Base-by-base conservation (phyloP, 805 yeast genomes). In the Monosporozyma unispora region DNA sequence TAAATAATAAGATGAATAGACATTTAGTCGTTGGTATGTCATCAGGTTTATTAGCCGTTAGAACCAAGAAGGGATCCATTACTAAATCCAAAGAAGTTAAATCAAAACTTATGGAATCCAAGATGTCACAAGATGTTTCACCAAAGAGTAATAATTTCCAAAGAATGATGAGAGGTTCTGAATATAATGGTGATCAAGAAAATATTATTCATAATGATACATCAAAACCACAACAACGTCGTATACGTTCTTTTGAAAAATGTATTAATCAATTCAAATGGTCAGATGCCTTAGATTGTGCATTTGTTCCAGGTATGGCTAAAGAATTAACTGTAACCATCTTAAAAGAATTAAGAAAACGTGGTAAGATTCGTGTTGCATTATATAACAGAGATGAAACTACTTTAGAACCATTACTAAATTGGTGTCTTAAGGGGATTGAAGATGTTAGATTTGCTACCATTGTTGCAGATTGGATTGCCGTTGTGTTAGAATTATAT, bases 21-120 rank as follows among this genome's bases (percentile, higher is more conserved):
- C 98, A 93, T 71, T 76, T 93, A 55, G 96, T 87, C 35, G 87
- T 93, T 14, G 99, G 99, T 46, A 76, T 93, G 56, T 82, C 90
- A 7, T 82, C 95, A 1, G 99, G 99, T 4, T 72, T 93, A 50
- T 70, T 93, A 45, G 82, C 96, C 8, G 84, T 93, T 47, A 78
- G 97, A 63, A 91, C 98, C 0, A 79, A 95, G 61, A 86, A 84
- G 66, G 78, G 76, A 81, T 75, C 60, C 45, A 73, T 27, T n/a
- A 27, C 27, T 33, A 54, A 80, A 71, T 9, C 68, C 70, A 52
- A 79, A 76, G 50, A 38, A 19, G 45, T 59, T 79, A 43, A 11
- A 28, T 14, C 54, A 7, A 12, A 18, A 27, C 22, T 35, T 18
- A 35, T 35, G 39, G 39, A 35, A 35, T 35, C 39, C 10, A 35